Base-by-base conservation (phyloP, 176 grass and related monocot genomes). In the Musa schizocarpa region DNA sequence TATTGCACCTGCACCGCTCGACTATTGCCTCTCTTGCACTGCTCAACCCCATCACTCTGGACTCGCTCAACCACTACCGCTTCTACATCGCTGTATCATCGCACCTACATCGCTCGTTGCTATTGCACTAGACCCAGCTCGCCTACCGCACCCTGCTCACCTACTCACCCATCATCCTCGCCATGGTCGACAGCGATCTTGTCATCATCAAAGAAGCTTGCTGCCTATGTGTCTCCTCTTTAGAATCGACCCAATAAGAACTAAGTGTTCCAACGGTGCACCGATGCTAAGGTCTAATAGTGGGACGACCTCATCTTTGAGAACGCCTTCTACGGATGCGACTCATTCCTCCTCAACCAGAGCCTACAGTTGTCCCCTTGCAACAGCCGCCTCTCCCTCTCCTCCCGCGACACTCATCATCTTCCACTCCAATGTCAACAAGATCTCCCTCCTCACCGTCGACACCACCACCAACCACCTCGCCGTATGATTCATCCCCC, bases 391-490 rank as follows among this genome's bases (percentile, higher is more conserved):
- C 88, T 98, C 26, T 21, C 65, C 3, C 88, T 98, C 20, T 22
- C 72, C 11, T 54, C 62, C 22, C 22, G n/a, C 12, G 26, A 77
- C 69, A 71, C 88, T 0, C 64, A 81, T 82, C 3, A 10, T 91
- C 20, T 98, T 86, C 84, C 95, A 90, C 76, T 90, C 94, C 24
- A 87, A 82, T 58, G 83, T 98, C 73, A 88, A 98, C 73, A 90
- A 98, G 84, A 98, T 98, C 84, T 93, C 90, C 19, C 86, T 93
- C 20, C 86, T 98, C 80, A 98, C 88, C 72, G 59, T 93, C 79
- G 91, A 98, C 77, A 62, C 87, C 76, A 86, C 94, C 56, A 57
- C 22, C 23, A 4, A 17, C 72, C 1, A n/a, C 13, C 53, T 34
- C n/a, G n/a, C 53, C 13, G 53, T 74, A 74, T 27, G 53, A 56